Evolutionary conservation across 768 basidiomycete species (phyloP), one percentile per base, ranked within the genome.

Genomic region (Tricholoma sp.): DNA sequence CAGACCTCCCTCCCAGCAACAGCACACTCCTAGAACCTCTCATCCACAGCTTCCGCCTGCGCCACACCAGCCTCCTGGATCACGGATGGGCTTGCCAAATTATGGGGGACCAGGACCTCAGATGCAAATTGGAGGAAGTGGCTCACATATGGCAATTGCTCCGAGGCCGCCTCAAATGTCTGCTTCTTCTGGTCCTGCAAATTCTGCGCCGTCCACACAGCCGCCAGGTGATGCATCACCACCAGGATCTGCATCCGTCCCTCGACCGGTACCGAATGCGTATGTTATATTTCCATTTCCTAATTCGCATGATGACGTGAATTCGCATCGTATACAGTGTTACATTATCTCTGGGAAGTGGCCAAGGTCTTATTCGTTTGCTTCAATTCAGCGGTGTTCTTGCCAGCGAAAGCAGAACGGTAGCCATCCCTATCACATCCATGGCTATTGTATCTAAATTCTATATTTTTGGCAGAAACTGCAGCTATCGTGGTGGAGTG

Each of bases 381-480:
- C 68, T 90, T 20, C 83, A 87, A 57, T 88, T 93, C 62, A 90
- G 89, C 59, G 83, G 81, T 9, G 70, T 80, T 29, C 75, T 92
- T 4, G 77, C 85, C 1, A 73, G 66, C 32, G 86, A 88, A 60
- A 76, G 73, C 53, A 70, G 73, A 59, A 72, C 68, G 56, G 79
- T 83, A 52, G 44, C 79, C 77, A 24, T 55, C 52, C 13, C 33
- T 24, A 24, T 24, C 11, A 36, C 15, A 41, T 39, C 33, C 50
- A 32, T 53, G 36, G 1, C 11, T 20, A 37, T 32, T 20, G 6
- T n/a, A 60, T 33, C 57, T 59, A 33, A 59, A 53, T 10, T 57
- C 39, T 34, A 17, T 42, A 9, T 20, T 17, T 53, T 9, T 18
- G 54, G 45, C 61, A 88, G 79, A 88, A 88, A 78, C 66, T 83